Evolutionary conservation across 805 yeast genomes (phyloP).

Genomic region (Suhomyces prunicola): DNA sequence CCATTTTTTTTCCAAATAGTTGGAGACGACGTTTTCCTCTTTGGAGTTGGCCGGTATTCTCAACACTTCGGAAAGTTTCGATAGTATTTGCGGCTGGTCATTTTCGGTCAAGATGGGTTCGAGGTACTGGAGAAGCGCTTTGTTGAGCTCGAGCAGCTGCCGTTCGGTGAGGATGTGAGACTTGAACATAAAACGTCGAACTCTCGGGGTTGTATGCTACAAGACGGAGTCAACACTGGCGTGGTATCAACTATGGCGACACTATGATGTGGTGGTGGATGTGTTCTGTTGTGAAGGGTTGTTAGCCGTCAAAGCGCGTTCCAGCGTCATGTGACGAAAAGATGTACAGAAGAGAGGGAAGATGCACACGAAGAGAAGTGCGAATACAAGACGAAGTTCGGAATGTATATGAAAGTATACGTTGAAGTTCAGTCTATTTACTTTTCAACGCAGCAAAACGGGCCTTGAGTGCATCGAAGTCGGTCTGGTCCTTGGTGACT

Average conservation of each 20-base stretch:
- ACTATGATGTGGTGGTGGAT: neutral
- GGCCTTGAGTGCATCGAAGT: conserved; percentile 62
- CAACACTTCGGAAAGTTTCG: conserved; percentile 10
- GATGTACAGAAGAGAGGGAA: neutral
- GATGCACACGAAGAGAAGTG: too few species aligned
- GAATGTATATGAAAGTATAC: neutral
- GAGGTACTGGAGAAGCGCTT: conserved; percentile 44
- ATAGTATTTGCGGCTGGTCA: conserved; percentile 13
- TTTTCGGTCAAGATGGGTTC: conserved; percentile 27
- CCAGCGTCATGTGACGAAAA: neutral
- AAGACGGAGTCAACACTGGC: neutral
- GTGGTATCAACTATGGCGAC: neutral
- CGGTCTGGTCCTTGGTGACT: conserved; percentile 29
- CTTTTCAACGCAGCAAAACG: conserved; percentile 73
- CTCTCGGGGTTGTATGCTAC: neutral
- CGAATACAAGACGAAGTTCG: neutral
- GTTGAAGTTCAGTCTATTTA: neutral
- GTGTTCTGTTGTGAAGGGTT: neutral
- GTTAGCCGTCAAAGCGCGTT: neutral
- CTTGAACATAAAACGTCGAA: neutral
- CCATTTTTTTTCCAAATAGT: conserved; percentile 78
- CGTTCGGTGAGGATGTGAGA: conserved; percentile 25
- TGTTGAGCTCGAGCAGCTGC: conserved; percentile 33
- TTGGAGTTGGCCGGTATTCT: conserved; percentile 4
- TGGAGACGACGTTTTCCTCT: conserved; percentile 28